Conservation (phyloP, 2,329 filamentous ascomycete species). For the Fusarium luffae region DNA sequence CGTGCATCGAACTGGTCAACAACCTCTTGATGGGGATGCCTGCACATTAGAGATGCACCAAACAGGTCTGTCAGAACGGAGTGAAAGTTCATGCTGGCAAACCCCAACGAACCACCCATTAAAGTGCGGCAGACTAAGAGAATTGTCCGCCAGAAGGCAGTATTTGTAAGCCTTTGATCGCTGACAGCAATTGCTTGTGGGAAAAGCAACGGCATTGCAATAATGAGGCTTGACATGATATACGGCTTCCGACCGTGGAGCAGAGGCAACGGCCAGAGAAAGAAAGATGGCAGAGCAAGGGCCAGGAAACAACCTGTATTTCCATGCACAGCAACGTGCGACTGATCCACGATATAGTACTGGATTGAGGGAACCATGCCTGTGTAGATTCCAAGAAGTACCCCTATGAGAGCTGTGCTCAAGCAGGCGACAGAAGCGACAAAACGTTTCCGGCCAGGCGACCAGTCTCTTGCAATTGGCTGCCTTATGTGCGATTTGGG, state of each 20-base stretch:
- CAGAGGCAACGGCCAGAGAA: slow-evolving; percentile 79
- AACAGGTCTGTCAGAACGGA: slow-evolving; percentile 79
- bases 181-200: slow-evolving; percentile 77
- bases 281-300: slow-evolving; percentile 74
- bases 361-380: slow-evolving; percentile 83
- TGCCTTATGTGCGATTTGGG: slow-evolving; percentile 67
- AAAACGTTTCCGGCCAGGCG: slow-evolving; percentile 72
- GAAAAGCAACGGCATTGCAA: slow-evolving; percentile 79
- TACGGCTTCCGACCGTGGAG: slow-evolving; percentile 83
- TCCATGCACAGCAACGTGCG: slow-evolving; percentile 75
- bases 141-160: slow-evolving; percentile 66
- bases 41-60: slow-evolving; percentile 78
- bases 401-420: slow-evolving; percentile 77
- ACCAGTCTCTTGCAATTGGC: slow-evolving; percentile 79
- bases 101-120: slow-evolving; percentile 76
- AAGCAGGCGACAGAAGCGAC: slow-evolving; percentile 76
- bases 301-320: slow-evolving; percentile 80
- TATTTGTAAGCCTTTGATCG: slow-evolving; percentile 65
- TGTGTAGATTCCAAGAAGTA: slow-evolving; percentile 79
- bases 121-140: slow-evolving; percentile 72
- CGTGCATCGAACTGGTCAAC: slow-evolving; percentile 75
- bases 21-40: slow-evolving; percentile 77
- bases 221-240: slow-evolving; percentile 72
- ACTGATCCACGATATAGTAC: slow-evolving; percentile 77
- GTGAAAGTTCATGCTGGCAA: slow-evolving; percentile 82